Base-by-base conservation (phyloP, 148 eudicot genomes). In the Arctostaphylos glauca region DNA sequence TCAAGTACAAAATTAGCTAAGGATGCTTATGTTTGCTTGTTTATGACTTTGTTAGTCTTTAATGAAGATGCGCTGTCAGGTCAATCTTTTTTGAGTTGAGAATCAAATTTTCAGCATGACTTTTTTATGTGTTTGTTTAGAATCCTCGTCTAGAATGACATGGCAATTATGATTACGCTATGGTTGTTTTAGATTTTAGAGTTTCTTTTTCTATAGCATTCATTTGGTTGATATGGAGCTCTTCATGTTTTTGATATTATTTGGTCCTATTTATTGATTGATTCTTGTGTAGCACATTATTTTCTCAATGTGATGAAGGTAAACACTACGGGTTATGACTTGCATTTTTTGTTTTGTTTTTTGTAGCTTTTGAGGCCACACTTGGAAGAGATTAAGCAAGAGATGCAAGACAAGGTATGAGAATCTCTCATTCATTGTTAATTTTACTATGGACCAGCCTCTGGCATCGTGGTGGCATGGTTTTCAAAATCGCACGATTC, bases 331-430 rank as follows among this genome's bases (percentile, higher is more conserved):
- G 75, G 43, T 58, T 41, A 53, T 70, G 47, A 60, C 44, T 82
- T 81, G 59, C 68, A 77, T 70, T 59, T 76, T 79, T 58, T 74
- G 78, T 56, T 84, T 80, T 52, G 71, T 80, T 56, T 76, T 79
- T 59, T 84, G 86, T 91, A 96, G 99, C 78, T 96, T 68, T 80
- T 96, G 89, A 92, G 96, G 80, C 99, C 99, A 77, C 86, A 85
- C 52, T 81, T 96, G 85, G 98, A 93, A 83, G 92, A 88, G 86
- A 89, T 96, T 66, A 92, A 89, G 88, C 84, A 77, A 85, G 97
- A 94, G 87, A 91, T 96, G 94, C 82, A 93, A 76, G 86, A 79
- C 21, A 90, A 81, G 94, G 99, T 96, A 92, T 86, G 85, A 2
- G 70, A 52, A 46, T 82, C 49, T 58, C 49, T 83, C 75, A 16